These are phyloP conservation scores for Pneumocystis oryctolagi DNA, from an alignment of 1,139 yeast species.

Conservation along the genomic window DNA sequence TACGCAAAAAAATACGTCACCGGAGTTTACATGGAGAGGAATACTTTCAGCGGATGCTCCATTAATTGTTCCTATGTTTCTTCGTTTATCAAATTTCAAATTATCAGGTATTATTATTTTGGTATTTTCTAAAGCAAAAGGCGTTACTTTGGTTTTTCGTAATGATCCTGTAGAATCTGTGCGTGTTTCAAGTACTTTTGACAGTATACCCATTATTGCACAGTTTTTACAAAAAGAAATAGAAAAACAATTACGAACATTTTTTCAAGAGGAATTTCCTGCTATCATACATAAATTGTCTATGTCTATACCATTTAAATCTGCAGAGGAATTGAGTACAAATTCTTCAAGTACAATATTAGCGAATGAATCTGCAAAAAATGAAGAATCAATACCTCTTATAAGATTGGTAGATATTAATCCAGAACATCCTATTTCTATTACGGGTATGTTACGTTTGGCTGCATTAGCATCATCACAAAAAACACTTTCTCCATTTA, in stretches of 20 bases:
- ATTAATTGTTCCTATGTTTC: slow-evolving; percentile 63
- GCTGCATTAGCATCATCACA: slow-evolving; percentile 57
- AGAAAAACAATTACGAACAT: slow-evolving; percentile 61
- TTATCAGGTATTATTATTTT: slow-evolving; percentile 71
- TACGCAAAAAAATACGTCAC: slow-evolving; percentile 34
- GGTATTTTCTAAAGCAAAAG: slow-evolving; percentile 68
- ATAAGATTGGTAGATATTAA: slow-evolving; percentile 29
- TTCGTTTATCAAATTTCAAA: slow-evolving; percentile 56
- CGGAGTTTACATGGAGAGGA: slow-evolving; percentile 48
- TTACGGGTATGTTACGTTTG: slow-evolving; percentile 53
- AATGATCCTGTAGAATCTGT: slow-evolving; percentile 79
- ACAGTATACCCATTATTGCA: slow-evolving; percentile 69
- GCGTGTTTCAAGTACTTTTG: slow-evolving; percentile 71
- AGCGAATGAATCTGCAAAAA: not conserved
- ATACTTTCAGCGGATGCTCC: slow-evolving; percentile 54
- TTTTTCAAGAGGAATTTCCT: slow-evolving; percentile 74
- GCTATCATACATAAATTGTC: slow-evolving; percentile 64
- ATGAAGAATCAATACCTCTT: not conserved
- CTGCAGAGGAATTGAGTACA: not conserved
- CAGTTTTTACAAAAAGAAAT: slow-evolving; percentile 67
- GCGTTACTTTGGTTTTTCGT: slow-evolving; percentile 70
- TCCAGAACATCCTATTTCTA: slow-evolving; percentile 44
- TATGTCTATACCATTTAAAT: slow-evolving; percentile 26
- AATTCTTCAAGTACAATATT: not conserved
- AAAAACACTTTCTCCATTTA: slow-evolving; percentile 54